Base-by-base conservation (phyloP, 306 rosid species). In the Dryas drummondii region DNA sequence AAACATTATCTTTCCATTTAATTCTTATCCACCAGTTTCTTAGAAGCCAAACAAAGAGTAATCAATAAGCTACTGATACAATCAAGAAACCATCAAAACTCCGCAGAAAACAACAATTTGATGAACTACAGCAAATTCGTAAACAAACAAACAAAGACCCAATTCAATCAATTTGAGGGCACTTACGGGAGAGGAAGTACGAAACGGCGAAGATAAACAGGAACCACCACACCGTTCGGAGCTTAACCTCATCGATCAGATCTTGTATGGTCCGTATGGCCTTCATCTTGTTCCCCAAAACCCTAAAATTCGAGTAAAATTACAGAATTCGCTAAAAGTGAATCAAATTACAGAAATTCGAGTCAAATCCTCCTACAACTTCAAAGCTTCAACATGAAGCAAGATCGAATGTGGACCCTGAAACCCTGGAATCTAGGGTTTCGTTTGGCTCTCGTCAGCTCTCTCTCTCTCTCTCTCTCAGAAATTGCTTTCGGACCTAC, bases 211-310 rank as follows among this genome's bases (percentile, higher is more conserved):
- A 92, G 68, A 90, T 81, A 81, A 86, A 92, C 70, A 96, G 82
- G 44, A 90, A 86, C 99, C 99, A 96, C 97, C 98, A 96, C 19
- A 90, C 89, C 66, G 90, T 68, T 62, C 99, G 97, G 51, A 90
- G 82, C 80, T 92, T 88, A 75, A 84, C 83, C 78, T 96, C 98
- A 37, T 92, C 87, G 72, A 96, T 87, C 86, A 96, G 88, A 90
- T 91, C 98, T 74, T 81, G 76, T 1, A 96, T 32, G 70, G 89
- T 88, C 83, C 82, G 88, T 82, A 88, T 87, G 48, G 84, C 72
- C 85, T 86, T 87, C 94, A 84, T 89, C 74, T 84, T 74, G 61
- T 63, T 71, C 62, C 60, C 75, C 41, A 51, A 73, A 78, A 57
- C 72, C 78, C 54, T 48, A 69, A 17, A 70, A 65, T 54, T 15